Conservation (phyloP, 371 early-diverging fungal genomes). For the Mucor lusitanicus region DNA sequence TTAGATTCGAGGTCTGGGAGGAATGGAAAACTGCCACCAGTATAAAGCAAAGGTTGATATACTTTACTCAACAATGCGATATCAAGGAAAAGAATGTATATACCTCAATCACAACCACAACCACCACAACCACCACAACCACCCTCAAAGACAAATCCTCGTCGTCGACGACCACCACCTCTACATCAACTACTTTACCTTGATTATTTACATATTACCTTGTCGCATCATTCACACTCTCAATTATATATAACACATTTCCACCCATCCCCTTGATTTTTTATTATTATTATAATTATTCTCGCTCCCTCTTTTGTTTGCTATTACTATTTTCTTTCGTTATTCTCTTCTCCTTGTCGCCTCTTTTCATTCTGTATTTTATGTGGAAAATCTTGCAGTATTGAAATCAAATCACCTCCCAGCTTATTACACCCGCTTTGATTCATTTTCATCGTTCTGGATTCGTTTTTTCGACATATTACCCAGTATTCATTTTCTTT, state of each 20-base stretch:
- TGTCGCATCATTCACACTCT: neutral
- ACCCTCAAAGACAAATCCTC: neutral
- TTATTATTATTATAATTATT: neutral
- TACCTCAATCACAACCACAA: slow-evolving; percentile 17
- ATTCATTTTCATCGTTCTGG: neutral
- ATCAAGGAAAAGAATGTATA: slow-evolving; percentile 1
- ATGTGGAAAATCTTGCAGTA: neutral
- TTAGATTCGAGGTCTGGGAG: slow-evolving; percentile 41
- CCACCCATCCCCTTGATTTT: neutral
- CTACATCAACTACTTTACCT: neutral
- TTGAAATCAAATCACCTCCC: neutral
- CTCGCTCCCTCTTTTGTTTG: neutral
- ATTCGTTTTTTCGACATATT: neutral
- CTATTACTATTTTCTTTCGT: neutral
- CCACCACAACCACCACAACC: slow-evolving; percentile 10
- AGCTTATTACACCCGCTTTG: neutral
- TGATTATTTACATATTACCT: neutral
- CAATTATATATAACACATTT: neutral
- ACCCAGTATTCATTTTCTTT: neutral
- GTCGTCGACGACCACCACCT: neutral
- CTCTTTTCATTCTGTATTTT: neutral
- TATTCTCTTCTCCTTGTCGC: neutral
- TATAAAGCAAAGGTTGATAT: slow-evolving; percentile 27
- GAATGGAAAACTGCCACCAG: slow-evolving; percentile 34
- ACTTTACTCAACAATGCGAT: slow-evolving; percentile 26